Conservation (phyloP, 202 grass and related monocot species). For the Carex arenaria region DNA sequence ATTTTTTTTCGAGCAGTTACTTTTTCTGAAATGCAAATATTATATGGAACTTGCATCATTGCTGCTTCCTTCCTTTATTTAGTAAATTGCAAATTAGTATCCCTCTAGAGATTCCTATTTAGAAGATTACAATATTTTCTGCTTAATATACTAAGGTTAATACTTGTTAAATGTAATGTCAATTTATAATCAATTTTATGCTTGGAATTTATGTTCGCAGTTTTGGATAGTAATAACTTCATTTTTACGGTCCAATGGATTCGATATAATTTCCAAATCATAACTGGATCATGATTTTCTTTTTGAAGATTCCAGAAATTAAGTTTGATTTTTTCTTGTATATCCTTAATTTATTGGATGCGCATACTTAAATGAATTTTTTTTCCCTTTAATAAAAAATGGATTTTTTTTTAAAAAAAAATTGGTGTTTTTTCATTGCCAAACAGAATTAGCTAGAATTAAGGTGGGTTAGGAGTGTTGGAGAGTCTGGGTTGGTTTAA, state of each 20-base stretch:
- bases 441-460: background rate
- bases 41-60: background rate
- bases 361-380: background rate
- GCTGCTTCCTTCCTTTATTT: background rate
- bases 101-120: background rate
- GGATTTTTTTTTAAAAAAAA: too few relatives aligned
- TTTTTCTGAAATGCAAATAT: background rate
- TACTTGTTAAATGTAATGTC: background rate
- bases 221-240: background rate
- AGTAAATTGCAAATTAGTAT: conserved; percentile 11
- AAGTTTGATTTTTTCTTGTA: background rate
- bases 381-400: too few relatives aligned
- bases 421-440: background rate
- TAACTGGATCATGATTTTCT: background rate
- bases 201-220: background rate
- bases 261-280: background rate
- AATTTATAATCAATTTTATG: background rate
- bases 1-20: background rate
- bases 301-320: background rate
- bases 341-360: background rate
- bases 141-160: background rate
- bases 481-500: background rate
- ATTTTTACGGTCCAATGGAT: background rate
- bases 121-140: background rate
- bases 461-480: conserved; percentile 14